phyloP scores from a whole-genome alignment of 805 yeast species.

The Starmerella lactis-condensi region DNA sequence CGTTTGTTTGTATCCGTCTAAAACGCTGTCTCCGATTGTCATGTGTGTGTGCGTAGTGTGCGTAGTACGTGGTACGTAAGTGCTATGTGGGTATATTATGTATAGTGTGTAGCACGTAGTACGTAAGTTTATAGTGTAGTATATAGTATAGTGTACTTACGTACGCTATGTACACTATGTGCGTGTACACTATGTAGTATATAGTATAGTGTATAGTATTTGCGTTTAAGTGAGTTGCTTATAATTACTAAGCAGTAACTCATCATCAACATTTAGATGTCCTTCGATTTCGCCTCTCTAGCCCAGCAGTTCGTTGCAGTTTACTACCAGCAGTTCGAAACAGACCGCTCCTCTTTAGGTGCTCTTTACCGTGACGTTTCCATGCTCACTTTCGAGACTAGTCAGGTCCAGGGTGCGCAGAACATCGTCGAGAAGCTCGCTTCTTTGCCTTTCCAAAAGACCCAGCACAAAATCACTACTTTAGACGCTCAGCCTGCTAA shows the following conservation, averaged over 20 bases:
- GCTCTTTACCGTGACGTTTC: conserved; percentile 91
- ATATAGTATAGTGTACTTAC: too few relatives aligned
- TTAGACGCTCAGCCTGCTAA: conserved; percentile 97
- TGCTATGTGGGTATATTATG: too few relatives aligned
- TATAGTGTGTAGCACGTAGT: too few relatives aligned
- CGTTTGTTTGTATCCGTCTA: conserved; percentile 64
- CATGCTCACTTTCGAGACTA: conserved; percentile 90
- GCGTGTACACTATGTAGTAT: too few relatives aligned
- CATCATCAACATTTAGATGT: conserved; percentile 12
- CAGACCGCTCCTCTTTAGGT: conserved; percentile 81
- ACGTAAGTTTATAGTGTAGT: too few relatives aligned
- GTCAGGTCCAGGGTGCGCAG: conserved; percentile 88
- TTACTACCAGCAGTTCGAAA: conserved; percentile 87
- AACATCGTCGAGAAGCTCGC: conserved; percentile 81
- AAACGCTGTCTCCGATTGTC: conserved; percentile 15
- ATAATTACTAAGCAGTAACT: too few relatives aligned
- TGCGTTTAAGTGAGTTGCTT: too few relatives aligned
- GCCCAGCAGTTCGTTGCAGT: conserved; percentile 73
- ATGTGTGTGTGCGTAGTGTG: background rate
- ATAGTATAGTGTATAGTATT: too few relatives aligned
- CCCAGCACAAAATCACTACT: conserved; percentile 81
- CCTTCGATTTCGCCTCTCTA: conserved; percentile 19
- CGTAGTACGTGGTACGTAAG: background rate
- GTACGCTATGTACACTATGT: too few relatives aligned
- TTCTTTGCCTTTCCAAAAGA: conserved; percentile 79